These are phyloP conservation scores for Capsicum pubescens DNA, from an alignment of 257 asterid genomes.

Conservation along the genomic window DNA sequence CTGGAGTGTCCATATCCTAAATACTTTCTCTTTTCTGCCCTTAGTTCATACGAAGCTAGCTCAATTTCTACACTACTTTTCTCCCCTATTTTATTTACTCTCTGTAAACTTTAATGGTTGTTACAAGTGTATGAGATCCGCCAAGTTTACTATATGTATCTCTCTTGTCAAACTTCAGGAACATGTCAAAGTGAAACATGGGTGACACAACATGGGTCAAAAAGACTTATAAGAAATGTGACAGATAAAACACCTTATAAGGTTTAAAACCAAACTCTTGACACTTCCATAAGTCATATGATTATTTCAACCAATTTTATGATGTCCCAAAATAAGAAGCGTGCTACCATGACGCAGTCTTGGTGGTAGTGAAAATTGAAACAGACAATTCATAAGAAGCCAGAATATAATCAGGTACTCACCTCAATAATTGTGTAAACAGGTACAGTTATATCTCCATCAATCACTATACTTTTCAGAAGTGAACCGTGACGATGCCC, in stretches of 20 bases:
- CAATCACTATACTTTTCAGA: constrained; percentile 88
- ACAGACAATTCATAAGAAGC: not conserved
- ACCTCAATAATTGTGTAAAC: constrained; percentile 93
- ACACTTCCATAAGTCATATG: not conserved
- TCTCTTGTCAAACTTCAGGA: not conserved
- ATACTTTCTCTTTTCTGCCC: not conserved
- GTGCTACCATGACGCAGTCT: not conserved
- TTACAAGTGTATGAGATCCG: not conserved
- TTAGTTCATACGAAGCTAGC: not conserved
- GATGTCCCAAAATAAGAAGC: not conserved
- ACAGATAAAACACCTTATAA: not conserved
- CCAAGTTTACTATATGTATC: not conserved
- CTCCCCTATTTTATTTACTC: not conserved
- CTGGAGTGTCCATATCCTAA: not conserved
- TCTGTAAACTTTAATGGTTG: not conserved
- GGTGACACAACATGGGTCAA: not conserved
- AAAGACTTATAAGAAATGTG: not conserved
- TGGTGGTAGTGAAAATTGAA: not conserved
- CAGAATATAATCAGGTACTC: constrained; percentile 30
- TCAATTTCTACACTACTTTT: not conserved
- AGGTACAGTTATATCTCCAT: constrained; percentile 83
- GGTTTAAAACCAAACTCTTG: too few species aligned
- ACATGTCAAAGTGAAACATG: constrained; percentile 1
- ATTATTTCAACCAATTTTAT: not conserved
- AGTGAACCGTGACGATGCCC: constrained; percentile 95